Conservation (phyloP, 2,329 filamentous ascomycete genomes). For the Lecanosticta acicola region DNA sequence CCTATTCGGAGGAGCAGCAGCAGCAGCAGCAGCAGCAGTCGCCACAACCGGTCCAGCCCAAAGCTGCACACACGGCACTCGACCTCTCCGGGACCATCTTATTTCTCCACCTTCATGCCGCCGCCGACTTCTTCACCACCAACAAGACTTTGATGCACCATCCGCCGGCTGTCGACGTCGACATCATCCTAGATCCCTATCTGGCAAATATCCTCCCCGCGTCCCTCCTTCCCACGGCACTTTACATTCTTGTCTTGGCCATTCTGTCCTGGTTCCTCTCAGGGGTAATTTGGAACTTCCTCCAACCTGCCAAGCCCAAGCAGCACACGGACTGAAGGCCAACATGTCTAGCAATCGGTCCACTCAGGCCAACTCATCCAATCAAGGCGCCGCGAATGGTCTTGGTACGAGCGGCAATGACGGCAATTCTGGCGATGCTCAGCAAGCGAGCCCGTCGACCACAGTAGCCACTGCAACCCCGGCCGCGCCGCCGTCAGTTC, state of each 20-base stretch:
- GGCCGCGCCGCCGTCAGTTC: too few relatives aligned
- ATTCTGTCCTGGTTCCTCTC: slow-evolving; percentile 49
- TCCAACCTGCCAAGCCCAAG: slow-evolving; percentile 21
- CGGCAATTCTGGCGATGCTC: too few relatives aligned
- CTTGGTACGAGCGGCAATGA: too few relatives aligned
- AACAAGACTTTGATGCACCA: slow-evolving; percentile 67
- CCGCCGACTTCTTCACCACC: slow-evolving; percentile 79
- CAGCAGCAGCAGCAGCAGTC: neutral
- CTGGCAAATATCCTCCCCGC: slow-evolving; percentile 71
- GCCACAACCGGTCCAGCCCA: neutral
- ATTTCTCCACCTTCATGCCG: slow-evolving; percentile 67
- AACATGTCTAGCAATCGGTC: neutral
- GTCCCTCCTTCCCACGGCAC: slow-evolving; percentile 67
- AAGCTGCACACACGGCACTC: too few relatives aligned
- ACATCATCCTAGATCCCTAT: slow-evolving; percentile 82
- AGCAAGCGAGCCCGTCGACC: too few relatives aligned
- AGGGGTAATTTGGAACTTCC: slow-evolving; percentile 35
- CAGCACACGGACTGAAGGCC: slow-evolving; percentile 22
- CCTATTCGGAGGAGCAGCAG: slow-evolving; percentile 23
- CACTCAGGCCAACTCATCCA: neutral
- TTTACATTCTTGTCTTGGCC: slow-evolving; percentile 61
- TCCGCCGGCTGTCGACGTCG: slow-evolving; percentile 68
- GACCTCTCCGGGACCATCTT: slow-evolving; percentile 38
- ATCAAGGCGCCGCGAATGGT: too few relatives aligned
- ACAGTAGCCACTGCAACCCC: too few relatives aligned